Base-by-base conservation (phyloP, 2,329 filamentous ascomycete species). In the Fusarium zealandicum region DNA sequence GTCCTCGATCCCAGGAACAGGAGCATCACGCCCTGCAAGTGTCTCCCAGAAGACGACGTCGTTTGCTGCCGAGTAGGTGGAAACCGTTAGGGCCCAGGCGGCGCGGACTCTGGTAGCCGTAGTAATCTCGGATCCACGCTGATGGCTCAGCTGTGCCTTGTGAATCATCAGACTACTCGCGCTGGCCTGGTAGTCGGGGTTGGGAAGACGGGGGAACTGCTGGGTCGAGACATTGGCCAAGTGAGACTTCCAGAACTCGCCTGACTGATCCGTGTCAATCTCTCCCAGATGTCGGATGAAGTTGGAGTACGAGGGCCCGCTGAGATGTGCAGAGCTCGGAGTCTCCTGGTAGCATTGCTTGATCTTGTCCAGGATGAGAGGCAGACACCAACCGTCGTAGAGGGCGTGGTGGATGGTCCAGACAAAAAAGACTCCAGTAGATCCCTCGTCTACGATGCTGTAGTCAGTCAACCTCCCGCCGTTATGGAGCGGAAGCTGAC, bases 331-430 rank as follows among this genome's bases (percentile, higher is more conserved):
- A 0, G 7, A 2, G 17, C 1, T 28, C 1, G 17, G 8, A 9
- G 10, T 4, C 17, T 45, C 32, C 1, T 51, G 8, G 31, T 67
- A 67, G 31, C 53, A 59, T 43, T 22, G 38, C 12, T 64, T 62
- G 16, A 67, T 39, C 31, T 57, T 65, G 13, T 67, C 51, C 1
- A 67, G 46, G 2, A 67, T 51, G 4, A 67, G 31, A 32, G 62
- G 62, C 12, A 67, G 17, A 46, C 57, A 67, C 64, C 66, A 69
- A 7, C 68, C 68, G 12, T 70, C 69, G 4, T 70, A 70, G 0
- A 70, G 14, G 0, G 67, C 51, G 35, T 70, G 69, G 10, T 70
- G 69, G 3, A 65, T 54, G 5, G 66, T 69, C 57, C 66, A 71
- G 0, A 68, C 60, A 6, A 70, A 64, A 4, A 13, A 53, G 5